Evolutionary conservation across 345 rosid species (phyloP), one percentile per base, ranked within the genome.

Genomic region (Pelargonium nanum): DNA sequence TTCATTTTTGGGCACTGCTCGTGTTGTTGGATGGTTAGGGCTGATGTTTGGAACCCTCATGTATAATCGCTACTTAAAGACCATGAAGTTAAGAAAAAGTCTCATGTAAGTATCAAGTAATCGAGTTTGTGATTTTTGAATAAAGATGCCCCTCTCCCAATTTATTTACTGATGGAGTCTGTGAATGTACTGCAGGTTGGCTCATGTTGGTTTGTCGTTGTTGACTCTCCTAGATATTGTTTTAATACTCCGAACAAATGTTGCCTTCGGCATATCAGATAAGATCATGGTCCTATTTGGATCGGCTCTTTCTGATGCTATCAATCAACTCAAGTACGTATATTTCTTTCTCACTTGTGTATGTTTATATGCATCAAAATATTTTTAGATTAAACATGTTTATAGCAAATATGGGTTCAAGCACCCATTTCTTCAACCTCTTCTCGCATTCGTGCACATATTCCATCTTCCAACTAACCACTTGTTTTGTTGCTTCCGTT

Each of bases 11-110:
- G 99, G 99, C 58, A 84, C 85, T 57, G 77, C 84, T 1, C 88
- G 95, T 61, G 99, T 93, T 64, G 75, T 90, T 59, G 97, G 96
- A 70, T 93, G 95, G 96, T 58, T 80, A 53, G 95, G 99, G 53
- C 99, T 93, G 71, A 87, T 93, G 97, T 22, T 89, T 61, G 99
- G 97, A 56, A 89, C 97, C 40, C 80, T 84, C 63, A 67, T 68
- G 19, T 89, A 87, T 70, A 93, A 87, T 67, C 80, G 76, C 1
- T 84, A 79, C 77, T 76, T 93, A 45, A 87, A 87, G 74, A 73
- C 65, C 26, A 77, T 87, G 94, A 89, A 85, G 74, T 80, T 93
- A 16, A 79, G 86, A 19, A 87, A 63, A 65, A 87, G 86, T 74
- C 91, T 93, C 66, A 52, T 83, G 92, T 89, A 72, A 85, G 92